Conservation (phyloP, 169 alveolate species). For the Cryptosporidium meleagridis region DNA sequence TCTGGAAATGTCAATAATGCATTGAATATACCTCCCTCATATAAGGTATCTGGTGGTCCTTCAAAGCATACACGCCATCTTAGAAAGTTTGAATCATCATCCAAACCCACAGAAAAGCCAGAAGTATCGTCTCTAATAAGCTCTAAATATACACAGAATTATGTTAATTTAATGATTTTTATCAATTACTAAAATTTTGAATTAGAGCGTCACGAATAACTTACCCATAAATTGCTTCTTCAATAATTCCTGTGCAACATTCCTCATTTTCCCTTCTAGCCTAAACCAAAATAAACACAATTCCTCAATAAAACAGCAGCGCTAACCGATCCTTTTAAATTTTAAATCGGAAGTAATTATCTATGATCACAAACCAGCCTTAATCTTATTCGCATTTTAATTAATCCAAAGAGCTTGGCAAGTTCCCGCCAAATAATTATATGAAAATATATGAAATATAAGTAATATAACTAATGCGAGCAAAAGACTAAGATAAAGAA, state of each 20-base stretch:
- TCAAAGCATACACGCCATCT: slow-evolving; percentile 95
- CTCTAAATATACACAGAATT: slow-evolving; percentile 75
- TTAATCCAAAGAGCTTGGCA: neutral
- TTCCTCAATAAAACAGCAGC: neutral
- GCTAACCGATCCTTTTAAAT: neutral
- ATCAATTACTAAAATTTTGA: neutral
- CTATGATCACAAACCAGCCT: neutral
- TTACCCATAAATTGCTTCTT: slow-evolving; percentile 85
- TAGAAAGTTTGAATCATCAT: slow-evolving; percentile 91
- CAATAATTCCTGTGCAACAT: slow-evolving; percentile 84
- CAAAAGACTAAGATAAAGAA: neutral
- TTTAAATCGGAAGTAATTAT: neutral
- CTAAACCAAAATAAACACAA: slow-evolving; percentile 34
- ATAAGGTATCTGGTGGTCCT: slow-evolving; percentile 96
- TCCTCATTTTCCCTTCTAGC: slow-evolving; percentile 76
- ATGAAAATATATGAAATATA: neutral
- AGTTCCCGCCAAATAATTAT: slow-evolving; percentile 1
- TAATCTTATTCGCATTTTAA: neutral
- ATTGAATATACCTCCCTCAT: slow-evolving; percentile 96
- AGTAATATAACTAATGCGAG: neutral
- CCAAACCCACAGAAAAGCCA: slow-evolving; percentile 95
- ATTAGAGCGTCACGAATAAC: neutral
- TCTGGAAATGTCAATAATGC: slow-evolving; percentile 95
- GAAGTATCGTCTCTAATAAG: slow-evolving; percentile 87
- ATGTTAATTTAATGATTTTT: neutral